phyloP scores from a whole-genome alignment of 768 basidiomycete genomes.

The Russula earlei region DNA sequence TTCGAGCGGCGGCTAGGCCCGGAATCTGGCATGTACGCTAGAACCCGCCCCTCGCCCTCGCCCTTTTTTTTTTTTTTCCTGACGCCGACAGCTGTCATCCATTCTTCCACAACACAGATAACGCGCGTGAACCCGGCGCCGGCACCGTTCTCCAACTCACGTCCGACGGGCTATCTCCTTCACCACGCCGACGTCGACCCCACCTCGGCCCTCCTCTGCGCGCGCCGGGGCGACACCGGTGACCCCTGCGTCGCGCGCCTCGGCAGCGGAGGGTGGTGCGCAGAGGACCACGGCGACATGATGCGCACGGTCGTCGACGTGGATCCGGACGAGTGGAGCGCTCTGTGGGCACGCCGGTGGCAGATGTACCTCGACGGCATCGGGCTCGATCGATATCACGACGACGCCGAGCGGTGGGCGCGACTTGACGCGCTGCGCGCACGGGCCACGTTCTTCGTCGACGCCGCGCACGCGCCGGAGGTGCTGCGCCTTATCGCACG shows the following conservation, averaged over 20 bases:
- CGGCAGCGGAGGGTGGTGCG: constrained; percentile 14
- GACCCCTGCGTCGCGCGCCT: constrained; percentile 12
- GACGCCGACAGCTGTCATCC: background rate
- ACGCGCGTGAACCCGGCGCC: constrained; percentile 14
- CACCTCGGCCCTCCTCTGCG: background rate
- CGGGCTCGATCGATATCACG: constrained; percentile 4
- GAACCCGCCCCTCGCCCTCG: background rate
- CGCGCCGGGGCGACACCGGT: constrained; percentile 4
- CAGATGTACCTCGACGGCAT: constrained; percentile 18
- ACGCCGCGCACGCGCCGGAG: constrained; percentile 12
- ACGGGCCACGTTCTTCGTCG: constrained; percentile 12
- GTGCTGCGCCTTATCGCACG: constrained; percentile 13
- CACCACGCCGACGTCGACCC: constrained; percentile 15
- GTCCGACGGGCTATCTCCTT: constrained; percentile 15
- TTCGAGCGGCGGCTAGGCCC: constrained; percentile 15
- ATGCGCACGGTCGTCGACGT: constrained; percentile 15
- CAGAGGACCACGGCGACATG: constrained; percentile 12
- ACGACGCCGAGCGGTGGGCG: constrained; percentile 13
- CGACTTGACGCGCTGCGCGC: constrained; percentile 13
- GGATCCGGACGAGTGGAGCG: constrained; percentile 17
- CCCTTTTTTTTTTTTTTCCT: background rate
- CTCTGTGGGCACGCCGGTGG: constrained; percentile 16
- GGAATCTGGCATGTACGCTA: constrained; percentile 16
- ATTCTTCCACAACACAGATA: background rate
- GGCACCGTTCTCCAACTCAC: background rate